phyloP scores from a whole-genome alignment of 306 rosid species.

The Medicago arabica region DNA sequence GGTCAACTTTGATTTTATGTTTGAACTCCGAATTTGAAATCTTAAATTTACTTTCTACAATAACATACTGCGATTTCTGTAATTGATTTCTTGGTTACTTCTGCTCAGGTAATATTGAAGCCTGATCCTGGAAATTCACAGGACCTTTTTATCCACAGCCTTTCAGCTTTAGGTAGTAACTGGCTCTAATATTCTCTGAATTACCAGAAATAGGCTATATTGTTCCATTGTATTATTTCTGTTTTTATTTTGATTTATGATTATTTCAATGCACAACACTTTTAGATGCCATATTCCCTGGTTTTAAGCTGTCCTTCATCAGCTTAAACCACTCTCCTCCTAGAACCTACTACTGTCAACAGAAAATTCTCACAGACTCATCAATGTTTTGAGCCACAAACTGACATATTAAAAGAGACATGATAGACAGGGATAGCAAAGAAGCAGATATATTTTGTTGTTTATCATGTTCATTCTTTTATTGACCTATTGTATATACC shows the following conservation, averaged over 20 bases:
- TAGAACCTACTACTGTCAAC: background rate
- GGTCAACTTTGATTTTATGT: conserved; percentile 50
- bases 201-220: conserved; percentile 32
- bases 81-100: conserved; percentile 37
- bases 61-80: conserved; percentile 12
- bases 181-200: conserved; percentile 28
- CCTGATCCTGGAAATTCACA: conserved; percentile 99
- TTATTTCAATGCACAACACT: conserved; percentile 28
- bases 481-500: background rate
- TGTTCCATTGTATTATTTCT: conserved; percentile 4
- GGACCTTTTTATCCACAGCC: conserved; percentile 87
- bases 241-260: conserved; percentile 23
- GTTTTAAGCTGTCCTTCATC: background rate
- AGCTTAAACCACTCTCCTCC: background rate
- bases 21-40: conserved; percentile 29
- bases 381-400: background rate
- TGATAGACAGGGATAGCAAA: background rate
- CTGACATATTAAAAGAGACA: background rate
- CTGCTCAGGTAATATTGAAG: conserved; percentile 84
- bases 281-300: background rate
- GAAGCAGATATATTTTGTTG: background rate
- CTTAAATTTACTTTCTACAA: conserved; percentile 24
- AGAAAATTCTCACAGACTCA: background rate
- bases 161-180: conserved; percentile 85
- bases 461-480: background rate